Evolutionary conservation across 768 basidiomycete species (phyloP).

Genomic region (Tricholoma bakamatsutake): DNA sequence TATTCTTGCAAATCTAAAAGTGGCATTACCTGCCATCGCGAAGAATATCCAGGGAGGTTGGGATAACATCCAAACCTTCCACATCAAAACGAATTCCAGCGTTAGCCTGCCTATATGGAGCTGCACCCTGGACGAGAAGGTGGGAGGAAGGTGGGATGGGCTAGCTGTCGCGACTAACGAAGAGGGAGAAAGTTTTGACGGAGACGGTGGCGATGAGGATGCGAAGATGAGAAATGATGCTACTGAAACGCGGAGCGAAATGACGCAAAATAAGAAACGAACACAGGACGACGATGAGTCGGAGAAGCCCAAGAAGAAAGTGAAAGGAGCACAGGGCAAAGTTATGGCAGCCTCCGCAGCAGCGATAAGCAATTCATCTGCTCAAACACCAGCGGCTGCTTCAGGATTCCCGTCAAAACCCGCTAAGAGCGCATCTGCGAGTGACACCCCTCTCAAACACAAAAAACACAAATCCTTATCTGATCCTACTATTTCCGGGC

Average conservation of each 20-base stretch:
- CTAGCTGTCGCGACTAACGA: constrained; percentile 26
- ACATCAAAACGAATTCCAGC: constrained; percentile 86
- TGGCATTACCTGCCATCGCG: constrained; percentile 71
- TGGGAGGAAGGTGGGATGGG: constrained; percentile 58
- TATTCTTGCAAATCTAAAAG: constrained; percentile 70
- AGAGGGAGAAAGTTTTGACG: constrained; percentile 18
- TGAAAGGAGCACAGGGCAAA: constrained; percentile 23
- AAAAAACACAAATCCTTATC: constrained; percentile 15
- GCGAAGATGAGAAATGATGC: neutral
- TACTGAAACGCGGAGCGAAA: neutral
- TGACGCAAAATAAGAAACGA: constrained; percentile 9
- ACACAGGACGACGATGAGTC: constrained; percentile 24
- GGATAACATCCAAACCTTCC: constrained; percentile 85
- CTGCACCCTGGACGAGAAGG: constrained; percentile 57
- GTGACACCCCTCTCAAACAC: constrained; percentile 5
- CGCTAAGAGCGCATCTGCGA: constrained; percentile 12
- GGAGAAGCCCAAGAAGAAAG: constrained; percentile 42
- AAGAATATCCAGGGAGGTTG: constrained; percentile 72
- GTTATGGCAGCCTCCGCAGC: constrained; percentile 1
- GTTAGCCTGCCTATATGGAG: constrained; percentile 89
- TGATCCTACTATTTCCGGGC: neutral
- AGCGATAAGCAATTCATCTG: constrained; percentile 3
- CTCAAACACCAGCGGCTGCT: constrained; percentile 10
- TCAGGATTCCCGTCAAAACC: constrained; percentile 12
- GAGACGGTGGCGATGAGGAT: constrained; percentile 30